These are phyloP conservation scores for Aspergillus sp. DNA, from an alignment of 2,329 filamentous ascomycete species.

Conservation along the genomic window DNA sequence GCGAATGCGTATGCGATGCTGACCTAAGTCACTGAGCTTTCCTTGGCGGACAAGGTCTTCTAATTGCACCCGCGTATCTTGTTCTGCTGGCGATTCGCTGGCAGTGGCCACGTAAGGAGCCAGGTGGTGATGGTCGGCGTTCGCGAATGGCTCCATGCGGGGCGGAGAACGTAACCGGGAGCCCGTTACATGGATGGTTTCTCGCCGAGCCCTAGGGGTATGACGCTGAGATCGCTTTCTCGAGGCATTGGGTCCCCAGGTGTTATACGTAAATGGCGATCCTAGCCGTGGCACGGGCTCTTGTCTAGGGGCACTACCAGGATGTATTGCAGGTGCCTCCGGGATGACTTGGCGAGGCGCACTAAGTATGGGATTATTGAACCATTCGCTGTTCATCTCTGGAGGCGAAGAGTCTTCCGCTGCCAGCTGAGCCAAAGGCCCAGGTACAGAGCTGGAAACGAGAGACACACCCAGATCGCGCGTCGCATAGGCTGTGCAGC, in stretches of 20 bases:
- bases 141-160: constrained; percentile 56
- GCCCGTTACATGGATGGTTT: constrained; percentile 49
- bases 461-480: constrained; percentile 50
- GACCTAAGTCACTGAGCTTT: constrained; percentile 49
- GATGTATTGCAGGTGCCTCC: constrained; percentile 16
- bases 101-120: constrained; percentile 44
- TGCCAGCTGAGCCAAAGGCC: constrained; percentile 37
- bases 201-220: constrained; percentile 38
- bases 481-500: constrained; percentile 42
- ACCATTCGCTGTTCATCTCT: constrained; percentile 35
- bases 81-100: constrained; percentile 52
- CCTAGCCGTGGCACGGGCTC: constrained; percentile 46
- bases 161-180: constrained; percentile 54
- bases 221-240: constrained; percentile 33
- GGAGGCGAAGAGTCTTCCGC: constrained; percentile 28
- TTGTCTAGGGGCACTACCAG: constrained; percentile 19
- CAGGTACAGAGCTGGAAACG: constrained; percentile 43
- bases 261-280: constrained; percentile 53
- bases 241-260: constrained; percentile 50
- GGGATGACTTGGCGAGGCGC: constrained; percentile 4
- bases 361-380: constrained; percentile 36
- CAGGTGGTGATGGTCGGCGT: constrained; percentile 45
- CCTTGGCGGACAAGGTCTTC: constrained; percentile 49
- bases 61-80: constrained; percentile 58
- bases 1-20: constrained; percentile 60